Evolutionary conservation across 495 filamentous ascomycete species (phyloP).

Genomic region (Elasticomyces elasticus): DNA sequence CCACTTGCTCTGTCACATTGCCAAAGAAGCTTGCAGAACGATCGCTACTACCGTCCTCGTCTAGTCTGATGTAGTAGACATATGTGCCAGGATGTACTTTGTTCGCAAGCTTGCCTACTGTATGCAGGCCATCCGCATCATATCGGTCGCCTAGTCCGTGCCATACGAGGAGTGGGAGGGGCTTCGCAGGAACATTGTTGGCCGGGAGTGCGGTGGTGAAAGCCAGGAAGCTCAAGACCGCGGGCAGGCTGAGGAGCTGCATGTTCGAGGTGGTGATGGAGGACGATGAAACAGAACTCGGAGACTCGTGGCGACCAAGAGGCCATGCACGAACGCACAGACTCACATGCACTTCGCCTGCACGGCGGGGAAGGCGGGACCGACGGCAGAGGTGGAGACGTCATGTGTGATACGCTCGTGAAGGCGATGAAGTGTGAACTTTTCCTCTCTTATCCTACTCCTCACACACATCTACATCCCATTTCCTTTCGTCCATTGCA

Average conservation of each 20-base stretch:
- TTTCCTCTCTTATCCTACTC: neutral
- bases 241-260: conserved; percentile 4
- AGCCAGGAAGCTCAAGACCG: conserved; percentile 4
- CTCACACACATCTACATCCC: neutral
- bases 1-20: conserved; percentile 73
- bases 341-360: too few relatives aligned
- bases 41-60: conserved; percentile 54
- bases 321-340: too few relatives aligned
- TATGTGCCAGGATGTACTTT: conserved; percentile 69
- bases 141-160: conserved; percentile 75
- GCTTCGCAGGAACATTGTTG: conserved; percentile 28
- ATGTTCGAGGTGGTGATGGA: neutral
- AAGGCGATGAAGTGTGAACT: too few relatives aligned
- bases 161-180: conserved; percentile 86
- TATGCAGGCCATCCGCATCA: conserved; percentile 59
- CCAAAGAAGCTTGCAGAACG: conserved; percentile 80
- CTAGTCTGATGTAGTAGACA: conserved; percentile 71
- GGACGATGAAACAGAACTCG: neutral
- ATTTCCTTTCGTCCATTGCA: neutral
- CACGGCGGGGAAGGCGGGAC: too few relatives aligned
- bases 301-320: too few relatives aligned
- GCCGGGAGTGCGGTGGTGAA: conserved; percentile 8
- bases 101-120: conserved; percentile 57
- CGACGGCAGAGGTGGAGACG: too few relatives aligned
- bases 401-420: too few relatives aligned